A percentile compares a stretch with the other conserved stretches of the same genome.
phyloP scores from a whole-genome alignment of 768 basidiomycete species.

The Boletus vinaceobasis region DNA sequence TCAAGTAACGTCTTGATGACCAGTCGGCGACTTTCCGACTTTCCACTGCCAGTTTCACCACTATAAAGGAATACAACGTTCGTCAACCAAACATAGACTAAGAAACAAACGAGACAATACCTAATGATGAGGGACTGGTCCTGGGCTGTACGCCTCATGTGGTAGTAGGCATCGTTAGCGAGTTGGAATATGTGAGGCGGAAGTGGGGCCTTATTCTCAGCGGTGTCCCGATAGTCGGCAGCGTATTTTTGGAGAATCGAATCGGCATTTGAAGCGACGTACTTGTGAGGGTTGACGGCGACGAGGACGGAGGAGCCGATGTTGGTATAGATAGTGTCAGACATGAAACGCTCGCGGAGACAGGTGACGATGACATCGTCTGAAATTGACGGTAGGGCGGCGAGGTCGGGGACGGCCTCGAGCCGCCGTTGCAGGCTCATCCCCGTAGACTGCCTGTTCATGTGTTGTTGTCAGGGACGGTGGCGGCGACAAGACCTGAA shows the following conservation, averaged over 20 bases:
- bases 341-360: constrained; percentile 83
- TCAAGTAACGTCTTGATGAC: constrained; percentile 91
- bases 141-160: constrained; percentile 91
- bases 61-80: constrained; percentile 38
- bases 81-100: neutral
- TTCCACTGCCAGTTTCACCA: constrained; percentile 91
- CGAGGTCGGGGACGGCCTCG: constrained; percentile 69
- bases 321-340: constrained; percentile 76
- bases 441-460: constrained; percentile 45
- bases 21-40: constrained; percentile 87
- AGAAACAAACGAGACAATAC: constrained; percentile 43
- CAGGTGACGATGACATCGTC: constrained; percentile 85
- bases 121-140: constrained; percentile 87
- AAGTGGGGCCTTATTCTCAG: constrained; percentile 53
- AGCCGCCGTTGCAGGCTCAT: constrained; percentile 61
- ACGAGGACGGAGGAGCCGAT: constrained; percentile 72
- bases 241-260: constrained; percentile 82
- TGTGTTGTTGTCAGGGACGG: constrained; percentile 1
- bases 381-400: constrained; percentile 59
- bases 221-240: constrained; percentile 76
- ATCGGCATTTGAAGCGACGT: constrained; percentile 80
- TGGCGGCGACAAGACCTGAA: neutral
- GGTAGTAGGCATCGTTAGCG: constrained; percentile 90
- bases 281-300: constrained; percentile 92
- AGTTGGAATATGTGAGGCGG: constrained; percentile 92